Base-by-base conservation (phyloP, 2,329 filamentous ascomycete genomes). In the Pseudohalonectria lignicola region DNA sequence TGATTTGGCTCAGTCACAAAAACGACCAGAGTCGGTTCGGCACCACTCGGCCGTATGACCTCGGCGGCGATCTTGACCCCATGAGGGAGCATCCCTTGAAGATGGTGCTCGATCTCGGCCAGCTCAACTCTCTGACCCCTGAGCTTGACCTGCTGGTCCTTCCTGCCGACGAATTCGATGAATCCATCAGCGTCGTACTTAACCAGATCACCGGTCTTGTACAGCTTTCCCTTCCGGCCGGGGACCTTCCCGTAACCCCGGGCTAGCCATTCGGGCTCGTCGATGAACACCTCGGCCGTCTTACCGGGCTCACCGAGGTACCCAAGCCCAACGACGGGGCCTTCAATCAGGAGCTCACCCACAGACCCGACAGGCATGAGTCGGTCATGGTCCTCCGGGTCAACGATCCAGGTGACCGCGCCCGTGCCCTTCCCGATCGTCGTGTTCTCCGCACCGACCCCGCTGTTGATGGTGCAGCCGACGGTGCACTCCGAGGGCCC, bases 131-230 rank as follows among this genome's bases (percentile, higher is more conserved):
- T 52, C 39, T 64, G 74, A 31, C 76, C 75, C 15, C 62, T 60
- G 9, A 76, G 52, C 45, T 77, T 77, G 29, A 76, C 60, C 48
- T 76, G 71, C 1, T 56, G 59, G 44, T 76, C 72, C 43, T 69
- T 70, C 20, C 72, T 56, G 23, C 68, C 69, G 26, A 70, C 45
- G 36, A 59, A 66, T 0, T 52, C 44, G 8, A 69, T 49, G 13
- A 41, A 45, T 4, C 61, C 61, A 36, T 67, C 50, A 0, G 45
- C 45, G 35, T 53, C 44, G 19, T 61, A 60, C 31, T 47, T 48
- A 12, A 49, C 61, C 8, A 64, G 52, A 42, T 66, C 62, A 21
- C 62, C 62, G 4, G 62, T 63, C 25, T 54, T 56, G 43, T 63
- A 65, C 3, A 43, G 31, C n/a, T 25, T 10, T 4, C 38, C 38